phyloP scores from a whole-genome alignment of 2,329 filamentous ascomycete species.

The Penicillium vulpinum region DNA sequence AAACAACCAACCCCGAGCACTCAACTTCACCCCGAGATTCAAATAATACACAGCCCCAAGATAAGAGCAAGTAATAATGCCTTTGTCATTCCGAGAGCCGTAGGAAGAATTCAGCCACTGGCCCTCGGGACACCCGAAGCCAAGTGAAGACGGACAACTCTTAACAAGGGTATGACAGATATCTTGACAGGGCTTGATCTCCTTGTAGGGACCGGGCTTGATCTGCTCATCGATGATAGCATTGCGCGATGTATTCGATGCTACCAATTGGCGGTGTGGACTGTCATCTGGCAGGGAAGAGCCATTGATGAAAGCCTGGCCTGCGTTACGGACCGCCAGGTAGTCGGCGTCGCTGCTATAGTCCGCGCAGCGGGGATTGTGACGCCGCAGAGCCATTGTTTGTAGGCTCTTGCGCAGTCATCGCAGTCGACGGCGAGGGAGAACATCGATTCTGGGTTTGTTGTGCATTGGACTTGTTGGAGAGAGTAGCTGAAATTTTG shows the following conservation, averaged over 20 bases:
- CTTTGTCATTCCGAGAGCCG: slow-evolving; percentile 42
- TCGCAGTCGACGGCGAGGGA: slow-evolving; percentile 75
- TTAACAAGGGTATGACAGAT: slow-evolving; percentile 84
- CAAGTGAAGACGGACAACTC: slow-evolving; percentile 75
- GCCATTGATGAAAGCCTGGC: slow-evolving; percentile 70
- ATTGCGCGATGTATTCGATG: slow-evolving; percentile 65
- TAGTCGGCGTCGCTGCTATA: slow-evolving; percentile 60
- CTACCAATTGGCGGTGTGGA: slow-evolving; percentile 37
- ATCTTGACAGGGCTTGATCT: slow-evolving; percentile 84
- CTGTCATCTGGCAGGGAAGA: slow-evolving; percentile 49
- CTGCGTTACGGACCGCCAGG: slow-evolving; percentile 71
- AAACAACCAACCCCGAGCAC: slow-evolving; percentile 18
- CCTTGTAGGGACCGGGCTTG: slow-evolving; percentile 86
- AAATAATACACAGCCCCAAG: slow-evolving; percentile 59
- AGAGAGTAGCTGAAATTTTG: slow-evolving; percentile 77
- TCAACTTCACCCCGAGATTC: slow-evolving; percentile 34
- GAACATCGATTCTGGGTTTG: slow-evolving; percentile 70
- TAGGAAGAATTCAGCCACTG: slow-evolving; percentile 54
- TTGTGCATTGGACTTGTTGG: slow-evolving; percentile 82
- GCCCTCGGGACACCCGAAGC: slow-evolving; percentile 70
- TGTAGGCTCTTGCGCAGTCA: slow-evolving; percentile 80
- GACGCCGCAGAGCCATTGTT: slow-evolving; percentile 91
- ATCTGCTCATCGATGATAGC: slow-evolving; percentile 69
- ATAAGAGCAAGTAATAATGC: slow-evolving; percentile 59
- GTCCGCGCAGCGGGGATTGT: slow-evolving; percentile 87